Base-by-base conservation (phyloP, 805 yeast species). In the Komagataella populi region DNA sequence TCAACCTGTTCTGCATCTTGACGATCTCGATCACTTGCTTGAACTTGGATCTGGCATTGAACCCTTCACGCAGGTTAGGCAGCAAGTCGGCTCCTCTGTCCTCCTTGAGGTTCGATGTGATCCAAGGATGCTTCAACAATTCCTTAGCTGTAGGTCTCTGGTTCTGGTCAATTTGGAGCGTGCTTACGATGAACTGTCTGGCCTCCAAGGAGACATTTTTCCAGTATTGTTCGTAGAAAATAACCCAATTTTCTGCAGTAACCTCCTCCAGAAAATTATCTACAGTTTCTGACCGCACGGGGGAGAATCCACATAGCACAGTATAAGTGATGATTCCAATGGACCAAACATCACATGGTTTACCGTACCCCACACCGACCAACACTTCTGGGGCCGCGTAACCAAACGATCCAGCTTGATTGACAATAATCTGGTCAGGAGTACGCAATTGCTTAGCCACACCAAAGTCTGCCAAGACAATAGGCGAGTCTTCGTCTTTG, bases 341-440 rank as follows among this genome's bases (percentile, higher is more conserved):
- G 1, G 96, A 85, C 99, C 99, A 91, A 51, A 91, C 78, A 64
- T 91, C 99, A 68, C 96, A 91, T 1, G 96, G 91, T 60, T 86
- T 87, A 45, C 96, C 96, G 67, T 91, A 97, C 39, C 70, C 70
- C 45, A 73, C 71, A 14, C 85, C 81, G 46, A 81, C 68, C 44
- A 91, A 74, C 6, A 91, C 89, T 62, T 91, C 99, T 0, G 99
- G 99, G 0, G 98, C 98, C 39, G 96, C 96, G 64, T 91, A 91
- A 1, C 99, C 98, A 66, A 87, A 82, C 1, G 45, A 48, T 7
- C 55, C 56, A 0, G 96, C 96, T 46, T 86, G 82, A 20, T 83
- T 71, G 36, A 74, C 80, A 53, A 87, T 70, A 54, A 78, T 69
- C 52, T 84, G 87, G 57, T 80, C 76, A 3, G 79, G 74, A 10